A percentile compares a stretch with the other conserved stretches of the same genome.
Conservation (phyloP, 139 green algal species). For the Chlorella ohadii region DNA sequence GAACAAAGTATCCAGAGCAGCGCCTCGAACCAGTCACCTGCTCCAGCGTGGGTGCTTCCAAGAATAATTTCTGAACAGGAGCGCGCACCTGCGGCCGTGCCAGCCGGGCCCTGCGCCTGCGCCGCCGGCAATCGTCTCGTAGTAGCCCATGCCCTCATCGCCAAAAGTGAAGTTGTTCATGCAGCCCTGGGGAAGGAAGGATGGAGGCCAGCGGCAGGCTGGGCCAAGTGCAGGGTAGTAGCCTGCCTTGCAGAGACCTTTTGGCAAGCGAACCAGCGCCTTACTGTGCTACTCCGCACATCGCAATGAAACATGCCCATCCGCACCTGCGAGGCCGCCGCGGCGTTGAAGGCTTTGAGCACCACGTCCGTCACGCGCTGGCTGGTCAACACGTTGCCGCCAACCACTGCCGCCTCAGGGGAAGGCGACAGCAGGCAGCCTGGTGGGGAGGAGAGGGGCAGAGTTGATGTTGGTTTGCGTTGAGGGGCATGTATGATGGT, state of each 20-base stretch:
- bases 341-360: slow-evolving; percentile 90
- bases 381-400: slow-evolving; percentile 98
- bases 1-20: too few species aligned
- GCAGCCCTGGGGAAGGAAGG: slow-evolving; percentile 76
- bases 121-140: slow-evolving; percentile 97
- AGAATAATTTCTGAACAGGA: too few species aligned
- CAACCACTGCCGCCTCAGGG: slow-evolving; percentile 85
- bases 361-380: slow-evolving; percentile 97
- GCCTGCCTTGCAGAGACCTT: too few species aligned
- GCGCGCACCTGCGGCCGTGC: slow-evolving; percentile 71
- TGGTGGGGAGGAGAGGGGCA: neutral
- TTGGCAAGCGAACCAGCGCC: too few species aligned
- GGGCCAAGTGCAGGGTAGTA: too few species aligned
- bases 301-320: too few species aligned
- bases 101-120: slow-evolving; percentile 90
- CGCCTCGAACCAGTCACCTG: too few species aligned
- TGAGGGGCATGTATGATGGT: too few species aligned
- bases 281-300: too few species aligned
- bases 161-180: slow-evolving; percentile 99
- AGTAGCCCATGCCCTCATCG: slow-evolving; percentile 92
- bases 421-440: slow-evolving; percentile 61
- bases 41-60: too few species aligned
- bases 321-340: slow-evolving; percentile 82
- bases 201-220: neutral
- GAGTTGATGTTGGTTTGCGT: too few species aligned